Base-by-base conservation (phyloP, 2,329 filamentous ascomycete species). In the Aspergillus clavatus region DNA sequence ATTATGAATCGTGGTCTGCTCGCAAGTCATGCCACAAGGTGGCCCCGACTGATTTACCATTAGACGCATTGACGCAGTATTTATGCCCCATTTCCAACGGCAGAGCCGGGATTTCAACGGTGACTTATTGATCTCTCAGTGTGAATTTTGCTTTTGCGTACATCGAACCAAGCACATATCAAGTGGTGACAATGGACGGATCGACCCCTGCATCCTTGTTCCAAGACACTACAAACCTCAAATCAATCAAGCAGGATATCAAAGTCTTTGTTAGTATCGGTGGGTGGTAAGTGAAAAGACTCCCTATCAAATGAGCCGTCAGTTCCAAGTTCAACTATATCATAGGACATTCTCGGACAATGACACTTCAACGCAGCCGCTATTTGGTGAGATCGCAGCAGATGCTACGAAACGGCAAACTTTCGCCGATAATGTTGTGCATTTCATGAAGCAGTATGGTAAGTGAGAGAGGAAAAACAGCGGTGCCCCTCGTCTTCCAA, bases 381-480 rank as follows among this genome's bases (percentile, higher is more conserved):
- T 53, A 16, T 49, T 62, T 46, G 45, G 53, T 23, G 39, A 59
- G 7, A 47, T 63, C 14, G 55, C 50, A 0, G 26, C 40, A 0
- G 48, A 50, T 5, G 38, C 48, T 7, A 27, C 21, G 1, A 58
- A 52, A 6, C 51, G 55, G 21, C 42, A 48, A 0, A 52, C 44
- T 0, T 77, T 77, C 47, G 62, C 70, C 39, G 45, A 59, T 1
- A 50, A 49, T 61, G 57, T 7, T 40, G 72, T 3, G 42, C 65
- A 45, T 1, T 75, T 77, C 51, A 59, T 77, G 53, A 33, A 52
- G 1, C 60, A 57, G 11, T 74, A 72, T 54, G 61, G 61, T 75
- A n/a, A n/a, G n/a, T n/a, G n/a, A n/a, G n/a, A n/a, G n/a, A n/a
- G n/a, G n/a, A n/a, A n/a, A n/a, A n/a, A n/a, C n/a, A n/a, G n/a